A percentile compares a stretch with the other conserved stretches of the same genome.
phyloP scores from a whole-genome alignment of 352 stramenopile genomes.

The Globisporangium middletonii region DNA sequence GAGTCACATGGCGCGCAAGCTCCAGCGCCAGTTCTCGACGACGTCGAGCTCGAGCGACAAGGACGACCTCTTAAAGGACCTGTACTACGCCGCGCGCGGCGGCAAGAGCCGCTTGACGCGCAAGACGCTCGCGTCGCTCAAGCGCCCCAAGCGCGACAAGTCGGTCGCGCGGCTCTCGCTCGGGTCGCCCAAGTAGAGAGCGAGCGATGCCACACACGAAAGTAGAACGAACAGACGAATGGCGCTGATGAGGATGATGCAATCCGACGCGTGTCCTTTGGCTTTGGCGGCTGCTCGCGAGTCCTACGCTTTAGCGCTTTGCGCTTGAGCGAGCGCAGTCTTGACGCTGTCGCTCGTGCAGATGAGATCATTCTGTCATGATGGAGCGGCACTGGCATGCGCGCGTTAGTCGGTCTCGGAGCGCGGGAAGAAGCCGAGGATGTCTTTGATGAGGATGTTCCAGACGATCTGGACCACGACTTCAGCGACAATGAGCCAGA shows the following conservation, averaged over 20 bases:
- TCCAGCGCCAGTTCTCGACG: slow-evolving; percentile 26
- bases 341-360: too few species aligned
- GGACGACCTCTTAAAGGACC: slow-evolving; percentile 22
- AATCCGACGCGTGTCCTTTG: not conserved
- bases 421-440: slow-evolving; percentile 79
- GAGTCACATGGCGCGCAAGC: slow-evolving; percentile 24
- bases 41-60: slow-evolving; percentile 25
- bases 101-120: slow-evolving; percentile 12
- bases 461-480: slow-evolving; percentile 86
- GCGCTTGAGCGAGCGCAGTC: not conserved
- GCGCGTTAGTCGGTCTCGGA: slow-evolving; percentile 36
- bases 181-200: slow-evolving; percentile 2
- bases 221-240: too few species aligned
- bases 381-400: too few species aligned
- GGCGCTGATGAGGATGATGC: not conserved
- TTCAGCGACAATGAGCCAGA: slow-evolving; percentile 91
- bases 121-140: slow-evolving; percentile 20
- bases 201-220: too few species aligned
- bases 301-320: not conserved
- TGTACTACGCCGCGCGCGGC: slow-evolving; percentile 11
- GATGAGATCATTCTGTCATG: too few species aligned
- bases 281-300: not conserved
- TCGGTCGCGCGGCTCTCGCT: slow-evolving; percentile 22
- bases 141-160: slow-evolving; percentile 35
- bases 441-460: slow-evolving; percentile 88